Conservation (phyloP, 345 rosid species). For the Citrus cavaleriei region DNA sequence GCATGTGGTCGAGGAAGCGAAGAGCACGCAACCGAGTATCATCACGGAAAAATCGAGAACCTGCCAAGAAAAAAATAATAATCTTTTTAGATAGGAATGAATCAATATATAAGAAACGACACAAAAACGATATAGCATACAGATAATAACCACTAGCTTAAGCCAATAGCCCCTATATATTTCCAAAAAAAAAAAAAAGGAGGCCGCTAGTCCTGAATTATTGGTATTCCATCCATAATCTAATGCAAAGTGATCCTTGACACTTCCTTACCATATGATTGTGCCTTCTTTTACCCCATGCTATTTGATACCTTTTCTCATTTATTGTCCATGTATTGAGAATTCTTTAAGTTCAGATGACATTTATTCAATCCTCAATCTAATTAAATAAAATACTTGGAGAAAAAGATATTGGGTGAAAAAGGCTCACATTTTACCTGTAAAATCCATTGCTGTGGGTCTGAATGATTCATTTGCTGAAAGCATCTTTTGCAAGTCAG, state of each 20-base stretch:
- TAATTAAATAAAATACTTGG: not conserved
- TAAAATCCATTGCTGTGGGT: constrained; percentile 91
- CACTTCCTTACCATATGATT: not conserved
- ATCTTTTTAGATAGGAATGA: constrained; percentile 8
- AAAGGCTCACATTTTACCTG: constrained; percentile 47
- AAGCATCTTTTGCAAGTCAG: constrained; percentile 92
- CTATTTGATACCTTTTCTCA: not conserved
- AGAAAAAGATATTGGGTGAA: not conserved
- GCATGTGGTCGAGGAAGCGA: constrained; percentile 98
- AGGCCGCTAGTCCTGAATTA: not conserved
- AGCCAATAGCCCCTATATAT: not conserved
- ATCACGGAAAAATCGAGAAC: constrained; percentile 80
- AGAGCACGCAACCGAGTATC: constrained; percentile 98
- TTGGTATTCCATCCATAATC: not conserved
- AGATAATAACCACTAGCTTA: not conserved
- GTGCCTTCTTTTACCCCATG: not conserved
- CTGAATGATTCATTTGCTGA: constrained; percentile 77
- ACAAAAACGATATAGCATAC: not conserved
- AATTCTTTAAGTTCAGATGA: not conserved
- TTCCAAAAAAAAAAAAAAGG: not conserved
- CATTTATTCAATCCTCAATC: not conserved
- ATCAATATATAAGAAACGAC: not conserved
- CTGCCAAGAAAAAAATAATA: constrained; percentile 35
- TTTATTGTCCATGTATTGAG: not conserved
- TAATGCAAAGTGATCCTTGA: not conserved